phyloP scores from a whole-genome alignment of 2,329 filamentous ascomycete genomes.

The Fusarium transvaalense region DNA sequence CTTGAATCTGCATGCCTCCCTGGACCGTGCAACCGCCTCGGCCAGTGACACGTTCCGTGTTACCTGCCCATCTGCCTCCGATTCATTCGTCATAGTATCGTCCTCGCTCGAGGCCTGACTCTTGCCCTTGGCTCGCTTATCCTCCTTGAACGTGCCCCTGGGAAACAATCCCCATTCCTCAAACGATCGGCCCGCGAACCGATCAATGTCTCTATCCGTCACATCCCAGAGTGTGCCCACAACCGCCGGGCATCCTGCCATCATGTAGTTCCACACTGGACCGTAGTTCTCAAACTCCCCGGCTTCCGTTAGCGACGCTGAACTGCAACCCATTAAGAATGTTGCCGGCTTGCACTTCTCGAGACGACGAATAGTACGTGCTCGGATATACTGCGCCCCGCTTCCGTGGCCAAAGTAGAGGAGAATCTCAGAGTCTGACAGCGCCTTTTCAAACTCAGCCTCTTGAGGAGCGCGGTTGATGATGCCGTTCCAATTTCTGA shows the following conservation, averaged over 20 bases:
- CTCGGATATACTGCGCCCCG: conserved; percentile 92
- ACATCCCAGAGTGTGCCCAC: conserved; percentile 98
- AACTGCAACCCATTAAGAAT: conserved; percentile 95
- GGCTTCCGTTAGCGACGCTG: conserved; percentile 79
- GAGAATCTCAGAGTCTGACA: conserved; percentile 77
- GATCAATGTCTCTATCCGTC: conserved; percentile 96
- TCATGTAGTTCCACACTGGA: conserved; percentile 90
- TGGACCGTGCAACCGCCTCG: conserved; percentile 82
- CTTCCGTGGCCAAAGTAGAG: conserved; percentile 98
- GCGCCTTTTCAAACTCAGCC: conserved; percentile 76
- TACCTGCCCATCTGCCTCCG: conserved; percentile 43
- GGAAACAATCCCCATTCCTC: conserved; percentile 86
- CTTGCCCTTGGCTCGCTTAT: conserved; percentile 48
- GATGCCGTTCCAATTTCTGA: conserved; percentile 79
- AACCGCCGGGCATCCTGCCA: conserved; percentile 86
- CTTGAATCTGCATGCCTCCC: conserved; percentile 84
- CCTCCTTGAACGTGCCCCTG: conserved; percentile 59
- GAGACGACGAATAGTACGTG: conserved; percentile 83
- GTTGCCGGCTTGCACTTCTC: conserved; percentile 80
- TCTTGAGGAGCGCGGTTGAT: conserved; percentile 79
- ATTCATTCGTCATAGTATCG: conserved; percentile 42
- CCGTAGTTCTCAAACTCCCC: conserved; percentile 94
- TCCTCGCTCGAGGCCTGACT: conserved; percentile 42
- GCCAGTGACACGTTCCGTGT: conserved; percentile 70
- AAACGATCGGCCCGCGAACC: conserved; percentile 83